Base-by-base conservation (phyloP, 129 eudicot genomes). In the Dittrichia graveolens region DNA sequence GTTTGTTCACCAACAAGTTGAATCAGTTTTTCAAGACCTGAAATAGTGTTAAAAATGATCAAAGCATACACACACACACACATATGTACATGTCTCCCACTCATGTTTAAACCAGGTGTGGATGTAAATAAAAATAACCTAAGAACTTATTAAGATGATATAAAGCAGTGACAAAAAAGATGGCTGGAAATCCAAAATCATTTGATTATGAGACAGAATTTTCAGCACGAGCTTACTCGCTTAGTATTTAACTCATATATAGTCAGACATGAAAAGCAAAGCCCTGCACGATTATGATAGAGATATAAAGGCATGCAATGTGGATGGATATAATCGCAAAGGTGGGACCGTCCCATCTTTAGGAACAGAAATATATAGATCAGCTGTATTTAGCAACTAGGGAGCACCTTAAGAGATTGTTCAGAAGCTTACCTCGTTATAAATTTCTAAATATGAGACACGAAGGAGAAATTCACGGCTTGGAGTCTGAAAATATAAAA, bases 401-500 rank as follows among this genome's bases (percentile, higher is more conserved):
- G 37, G 61, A 72, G 58, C 43, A 67, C 46, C 65, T 60, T 2
- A 40, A 78, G 43, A 49, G 58, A 76, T 16, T 35, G 69, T 54
- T 18, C 46, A 73, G 71, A 65, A 60, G 16, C 76, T 11, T 38
- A 90, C 99, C 97, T 94, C 99, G 67, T 94, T 94, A 80, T 94
- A 94, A 57, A 94, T 94, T 83, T 94, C 99, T 91, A 94, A 65
- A 78, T 94, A 94, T 35, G 99, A 94, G 74, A 94, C 96, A 24
- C 96, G 99, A 34, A 94, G 99, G 65, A 94, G 99, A 84, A 78
- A 94, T 84, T 94, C 99, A 41, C 99, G 87, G 52, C 89, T 86
- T 44, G 99, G 99, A 65, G 99, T 90, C 99, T 94, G 91, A 41
- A 70, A 66, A 71, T 34, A 53, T 34, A 72, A 4, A 47, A 39